phyloP scores from a whole-genome alignment of 148 eudicot genomes.

The Chenopodium quinoa region DNA sequence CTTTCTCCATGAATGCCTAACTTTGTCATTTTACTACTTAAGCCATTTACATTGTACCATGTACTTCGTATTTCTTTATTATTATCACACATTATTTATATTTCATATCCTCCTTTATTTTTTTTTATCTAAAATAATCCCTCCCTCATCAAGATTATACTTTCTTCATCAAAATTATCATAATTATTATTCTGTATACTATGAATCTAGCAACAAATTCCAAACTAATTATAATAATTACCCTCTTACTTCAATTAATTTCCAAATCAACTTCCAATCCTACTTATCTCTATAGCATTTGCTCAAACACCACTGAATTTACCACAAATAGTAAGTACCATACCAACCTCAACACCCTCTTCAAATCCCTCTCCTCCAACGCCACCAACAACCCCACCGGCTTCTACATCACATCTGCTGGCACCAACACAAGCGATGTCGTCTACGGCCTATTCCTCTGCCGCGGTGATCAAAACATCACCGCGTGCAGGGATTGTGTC shows the following conservation, averaged over 20 bases:
- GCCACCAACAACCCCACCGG: slow-evolving; percentile 20
- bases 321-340: not conserved
- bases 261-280: not conserved
- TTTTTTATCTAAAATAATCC: no score
- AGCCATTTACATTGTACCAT: no score
- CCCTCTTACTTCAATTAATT: not conserved
- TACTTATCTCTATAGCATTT: not conserved
- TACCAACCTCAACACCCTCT: slow-evolving; percentile 6
- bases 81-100: no score
- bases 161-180: no score
- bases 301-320: not conserved
- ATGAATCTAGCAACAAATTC: no score
- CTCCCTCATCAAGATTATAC: no score
- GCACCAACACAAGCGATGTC: not conserved
- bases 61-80: no score
- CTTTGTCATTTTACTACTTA: no score
- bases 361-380: slow-evolving; percentile 21
- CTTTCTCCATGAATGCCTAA: no score
- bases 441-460: slow-evolving; percentile 46
- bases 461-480: slow-evolving; percentile 31
- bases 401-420: slow-evolving; percentile 18
- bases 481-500: slow-evolving; percentile 28
- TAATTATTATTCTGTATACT: no score
- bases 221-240: no score
- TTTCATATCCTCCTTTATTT: no score